Percentiles rank a stretch among this genome's conserved stretches.
These are phyloP conservation scores for Berberis vulgaris DNA, from an alignment of 164 flowering plant genomes.

Conservation along the genomic window DNA sequence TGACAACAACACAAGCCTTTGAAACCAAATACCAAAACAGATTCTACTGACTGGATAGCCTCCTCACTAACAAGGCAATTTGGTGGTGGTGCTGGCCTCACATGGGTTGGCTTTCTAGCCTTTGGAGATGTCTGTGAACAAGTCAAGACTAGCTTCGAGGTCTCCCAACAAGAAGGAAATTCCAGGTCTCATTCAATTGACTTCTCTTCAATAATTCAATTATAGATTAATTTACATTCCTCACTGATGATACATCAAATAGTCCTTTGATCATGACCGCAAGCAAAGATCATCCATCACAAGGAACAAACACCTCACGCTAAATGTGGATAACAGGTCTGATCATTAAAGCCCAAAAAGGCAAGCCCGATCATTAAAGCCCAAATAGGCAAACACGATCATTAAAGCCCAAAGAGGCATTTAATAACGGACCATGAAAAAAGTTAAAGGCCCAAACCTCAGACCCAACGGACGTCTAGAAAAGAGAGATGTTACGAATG, in stretches of 20 bases:
- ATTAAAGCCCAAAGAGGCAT: too few relatives aligned
- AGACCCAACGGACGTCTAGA: too few relatives aligned
- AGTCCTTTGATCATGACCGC: too few relatives aligned
- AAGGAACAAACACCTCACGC: too few relatives aligned
- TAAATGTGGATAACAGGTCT: too few relatives aligned
- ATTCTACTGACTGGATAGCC: conserved; percentile 88
- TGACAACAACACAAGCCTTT: conserved; percentile 20
- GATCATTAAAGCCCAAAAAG: too few relatives aligned
- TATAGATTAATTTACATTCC: neutral
- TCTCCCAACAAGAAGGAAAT: conserved; percentile 59
- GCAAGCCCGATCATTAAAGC: too few relatives aligned
- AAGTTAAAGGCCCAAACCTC: too few relatives aligned
- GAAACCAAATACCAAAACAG: conserved; percentile 26
- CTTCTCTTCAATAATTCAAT: neutral
- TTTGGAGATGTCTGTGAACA: conserved; percentile 81
- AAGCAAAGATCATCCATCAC: too few relatives aligned
- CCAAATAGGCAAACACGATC: too few relatives aligned
- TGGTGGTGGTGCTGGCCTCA: conserved; percentile 92
- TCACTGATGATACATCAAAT: neutral
- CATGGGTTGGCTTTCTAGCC: conserved; percentile 80
- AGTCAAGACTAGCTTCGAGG: conserved; percentile 74
- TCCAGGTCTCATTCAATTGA: conserved; percentile 34
- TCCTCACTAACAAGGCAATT: conserved; percentile 68
- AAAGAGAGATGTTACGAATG: too few relatives aligned
- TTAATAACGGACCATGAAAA: too few relatives aligned